A percentile compares a stretch with the other conserved stretches of the same genome.
Evolutionary conservation across 148 eudicot genomes (phyloP).

Genomic region (Vaccinium myrtillus): DNA sequence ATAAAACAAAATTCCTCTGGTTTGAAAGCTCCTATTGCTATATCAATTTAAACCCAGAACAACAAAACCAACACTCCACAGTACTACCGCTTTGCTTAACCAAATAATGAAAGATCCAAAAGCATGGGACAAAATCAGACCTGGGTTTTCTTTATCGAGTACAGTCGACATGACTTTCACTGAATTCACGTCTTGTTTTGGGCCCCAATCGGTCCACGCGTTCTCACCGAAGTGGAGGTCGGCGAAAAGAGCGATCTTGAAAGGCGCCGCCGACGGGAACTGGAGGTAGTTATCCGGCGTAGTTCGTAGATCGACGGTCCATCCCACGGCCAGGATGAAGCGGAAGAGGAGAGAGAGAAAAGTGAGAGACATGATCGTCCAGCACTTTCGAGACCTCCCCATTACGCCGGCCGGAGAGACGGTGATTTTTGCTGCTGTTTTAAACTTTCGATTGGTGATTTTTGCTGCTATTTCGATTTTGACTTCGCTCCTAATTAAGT

Average conservation of each 20-base stretch:
- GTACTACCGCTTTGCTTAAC: background rate
- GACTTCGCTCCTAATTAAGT: too few species aligned
- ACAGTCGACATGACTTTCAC: slow-evolving; percentile 62
- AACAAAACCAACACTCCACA: background rate
- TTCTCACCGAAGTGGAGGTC: slow-evolving; percentile 90
- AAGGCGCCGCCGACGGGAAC: slow-evolving; percentile 36
- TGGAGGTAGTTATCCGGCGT: slow-evolving; percentile 28
- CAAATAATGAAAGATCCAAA: background rate
- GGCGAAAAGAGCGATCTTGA: slow-evolving; percentile 72
- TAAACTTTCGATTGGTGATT: too few species aligned
- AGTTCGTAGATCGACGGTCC: slow-evolving; percentile 20
- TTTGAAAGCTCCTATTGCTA: background rate
- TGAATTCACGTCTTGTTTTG: slow-evolving; percentile 63
- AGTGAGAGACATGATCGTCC: background rate
- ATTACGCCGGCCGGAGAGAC: too few species aligned
- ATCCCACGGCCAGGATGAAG: background rate
- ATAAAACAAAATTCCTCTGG: background rate
- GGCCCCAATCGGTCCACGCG: slow-evolving; percentile 82
- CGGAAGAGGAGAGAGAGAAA: background rate
- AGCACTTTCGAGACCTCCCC: background rate
- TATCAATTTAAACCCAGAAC: background rate
- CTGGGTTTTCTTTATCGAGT: slow-evolving; percentile 70
- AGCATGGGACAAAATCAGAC: slow-evolving; percentile 23
- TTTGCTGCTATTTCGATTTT: too few species aligned
- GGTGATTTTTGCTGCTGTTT: too few species aligned